Evolutionary conservation across 208 protist species (phyloP).

Genomic region (Crithidia bombi): DNA sequence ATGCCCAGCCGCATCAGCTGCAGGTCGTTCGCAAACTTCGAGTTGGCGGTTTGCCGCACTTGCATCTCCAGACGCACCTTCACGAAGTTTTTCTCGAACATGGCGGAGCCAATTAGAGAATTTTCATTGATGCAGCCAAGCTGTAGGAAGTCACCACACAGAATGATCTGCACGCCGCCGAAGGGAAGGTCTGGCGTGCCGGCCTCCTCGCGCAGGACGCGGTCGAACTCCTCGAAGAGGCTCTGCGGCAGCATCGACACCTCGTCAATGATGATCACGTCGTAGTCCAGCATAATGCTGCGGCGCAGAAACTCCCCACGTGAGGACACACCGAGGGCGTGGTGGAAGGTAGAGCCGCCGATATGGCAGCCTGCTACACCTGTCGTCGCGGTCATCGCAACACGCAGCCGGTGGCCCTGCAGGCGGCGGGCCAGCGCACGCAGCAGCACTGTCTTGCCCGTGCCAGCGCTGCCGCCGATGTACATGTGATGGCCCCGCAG

Average conservation of each 20-base stretch:
- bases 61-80: slow-evolving; percentile 75
- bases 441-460: slow-evolving; percentile 89
- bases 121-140: slow-evolving; percentile 88
- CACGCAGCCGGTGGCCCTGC: slow-evolving; percentile 76
- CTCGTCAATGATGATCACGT: slow-evolving; percentile 94
- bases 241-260: slow-evolving; percentile 89
- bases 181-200: slow-evolving; percentile 88
- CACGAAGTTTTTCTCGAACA: slow-evolving; percentile 83
- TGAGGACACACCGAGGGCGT: slow-evolving; percentile 80
- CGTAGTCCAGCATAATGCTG: slow-evolving; percentile 74
- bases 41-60: slow-evolving; percentile 69
- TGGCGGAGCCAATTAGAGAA: slow-evolving; percentile 65
- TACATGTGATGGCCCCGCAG: slow-evolving; percentile 86
- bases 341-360: slow-evolving; percentile 91
- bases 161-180: slow-evolving; percentile 93
- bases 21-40: slow-evolving; percentile 71
- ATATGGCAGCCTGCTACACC: slow-evolving; percentile 92
- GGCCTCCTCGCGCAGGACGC: slow-evolving; percentile 76
- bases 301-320: slow-evolving; percentile 83
- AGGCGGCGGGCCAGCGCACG: slow-evolving; percentile 72
- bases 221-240: slow-evolving; percentile 91
- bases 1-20: slow-evolving; percentile 78
- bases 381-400: slow-evolving; percentile 91
- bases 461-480: slow-evolving; percentile 89
- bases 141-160: slow-evolving; percentile 94